Evolutionary conservation across 1,284 basidiomycete genomes (phyloP), one percentile per base, ranked within the genome.

Genomic region (Leucoagaricus sp.): DNA sequence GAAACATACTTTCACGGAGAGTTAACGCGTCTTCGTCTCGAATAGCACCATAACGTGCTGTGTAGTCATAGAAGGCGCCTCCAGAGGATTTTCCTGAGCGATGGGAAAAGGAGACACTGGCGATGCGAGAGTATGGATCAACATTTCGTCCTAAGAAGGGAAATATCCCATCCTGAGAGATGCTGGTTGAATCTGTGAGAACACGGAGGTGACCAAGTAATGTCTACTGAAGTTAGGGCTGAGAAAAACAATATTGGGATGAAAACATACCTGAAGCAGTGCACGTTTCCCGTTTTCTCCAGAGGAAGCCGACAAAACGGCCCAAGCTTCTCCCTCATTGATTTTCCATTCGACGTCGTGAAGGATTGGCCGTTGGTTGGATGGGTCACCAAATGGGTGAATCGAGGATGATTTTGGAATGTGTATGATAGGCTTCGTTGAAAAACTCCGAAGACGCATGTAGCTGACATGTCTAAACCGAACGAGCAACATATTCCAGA

Each of bases 51-150:
- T 96, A 98, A 3, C 94, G 85, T 1, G 93, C 92, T 0, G 93
- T 92, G 67, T 90, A 96, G 72, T 97, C 94, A 59, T 90, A 90
- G 71, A 97, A 98, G n/a, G 82, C 91, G 5, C 88, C 85, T 0
- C 85, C 82, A 0, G 80, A 72, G 0, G 80, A 74, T 42, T 44
- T 33, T 28, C 75, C 77, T 3, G 78, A 75, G 40, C 86, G 80
- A 58, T 90, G 85, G 0, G 86, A 81, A 65, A 94, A 94, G 0
- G 89, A 88, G 4, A 94, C 87, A 46, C 89, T 77, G 5, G 84
- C 75, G 34, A 94, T 72, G 13, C 74, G 72, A 7, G 75, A 69
- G 57, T 82, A 78, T 0, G 83, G 76, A 58, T 88, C 80, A 4
- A 45, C 42, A 17, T 65, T 59, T 4, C 68, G 45, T 31, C 55